These are phyloP conservation scores for Dioscorea zingiberensis DNA, from an alignment of 106 monocot species.

Conservation along the genomic window DNA sequence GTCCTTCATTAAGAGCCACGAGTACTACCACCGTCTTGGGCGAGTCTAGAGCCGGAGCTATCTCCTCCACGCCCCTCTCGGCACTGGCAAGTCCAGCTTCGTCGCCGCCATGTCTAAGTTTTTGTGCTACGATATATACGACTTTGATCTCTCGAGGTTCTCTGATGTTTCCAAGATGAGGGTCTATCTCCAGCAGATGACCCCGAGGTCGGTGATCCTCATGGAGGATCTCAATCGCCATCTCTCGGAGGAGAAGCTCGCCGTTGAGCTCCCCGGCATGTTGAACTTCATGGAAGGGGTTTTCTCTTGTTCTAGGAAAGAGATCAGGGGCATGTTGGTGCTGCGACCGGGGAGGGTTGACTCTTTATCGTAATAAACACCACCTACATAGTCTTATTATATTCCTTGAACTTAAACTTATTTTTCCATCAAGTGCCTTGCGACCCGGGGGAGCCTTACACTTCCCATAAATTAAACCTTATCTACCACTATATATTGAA, in stretches of 20 bases:
- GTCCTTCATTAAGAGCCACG: conserved; percentile 9
- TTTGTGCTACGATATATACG: conserved; percentile 25
- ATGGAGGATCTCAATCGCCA: conserved; percentile 19
- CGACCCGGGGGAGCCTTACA: too few species aligned
- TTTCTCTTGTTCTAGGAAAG: conserved; percentile 3
- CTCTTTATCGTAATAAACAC: too few species aligned
- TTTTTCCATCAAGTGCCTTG: too few species aligned
- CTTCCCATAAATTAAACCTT: too few species aligned
- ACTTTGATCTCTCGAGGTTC: conserved; percentile 10
- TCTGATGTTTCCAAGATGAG: conserved; percentile 2
- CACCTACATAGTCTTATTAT: too few species aligned
- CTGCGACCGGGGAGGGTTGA: conserved; percentile 9
- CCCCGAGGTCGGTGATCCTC: conserved; percentile 16
- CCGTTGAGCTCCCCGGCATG: not conserved
- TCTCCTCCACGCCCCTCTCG: conserved; percentile 23
- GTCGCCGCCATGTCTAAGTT: conserved; percentile 27
- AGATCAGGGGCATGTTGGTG: conserved; percentile 9
- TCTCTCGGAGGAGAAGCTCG: not conserved
- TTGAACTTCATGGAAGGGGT: conserved; percentile 8
- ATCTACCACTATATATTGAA: too few species aligned
- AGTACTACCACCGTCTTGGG: conserved; percentile 18
- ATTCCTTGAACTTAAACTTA: too few species aligned
- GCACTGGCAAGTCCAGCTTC: conserved; percentile 31
- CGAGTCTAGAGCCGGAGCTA: conserved; percentile 23
- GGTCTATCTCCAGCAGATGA: conserved; percentile 12